phyloP scores from a whole-genome alignment of 495 filamentous ascomycete genomes.

The Astrothelium macrocarpum region DNA sequence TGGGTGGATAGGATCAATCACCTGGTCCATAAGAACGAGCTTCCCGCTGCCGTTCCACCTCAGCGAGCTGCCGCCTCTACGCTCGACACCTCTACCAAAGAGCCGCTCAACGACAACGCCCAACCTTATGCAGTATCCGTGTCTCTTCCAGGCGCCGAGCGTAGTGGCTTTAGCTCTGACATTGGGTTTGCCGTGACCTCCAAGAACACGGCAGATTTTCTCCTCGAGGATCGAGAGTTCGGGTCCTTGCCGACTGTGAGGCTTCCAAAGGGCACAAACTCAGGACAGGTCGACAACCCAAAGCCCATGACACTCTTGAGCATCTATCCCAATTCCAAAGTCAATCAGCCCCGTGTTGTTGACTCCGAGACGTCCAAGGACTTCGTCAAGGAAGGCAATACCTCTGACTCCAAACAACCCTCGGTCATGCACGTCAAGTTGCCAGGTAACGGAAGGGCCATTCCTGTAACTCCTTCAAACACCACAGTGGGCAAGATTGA shows the following conservation, averaged over 20 bases:
- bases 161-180: slow-evolving; percentile 17
- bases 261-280: slow-evolving; percentile 15
- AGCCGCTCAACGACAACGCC: slow-evolving; percentile 19
- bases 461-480: neutral
- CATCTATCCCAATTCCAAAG: slow-evolving; percentile 2
- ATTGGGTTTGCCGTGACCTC: slow-evolving; percentile 25
- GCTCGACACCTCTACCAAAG: slow-evolving; percentile 11
- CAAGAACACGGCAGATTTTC: slow-evolving; percentile 24
- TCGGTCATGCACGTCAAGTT: neutral
- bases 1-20: slow-evolving; percentile 25
- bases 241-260: slow-evolving; percentile 28
- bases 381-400: slow-evolving; percentile 33
- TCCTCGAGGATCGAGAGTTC: slow-evolving; percentile 35
- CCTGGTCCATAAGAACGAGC: slow-evolving; percentile 19
- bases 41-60: slow-evolving; percentile 21
- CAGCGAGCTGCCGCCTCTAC: slow-evolving; percentile 14
- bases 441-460: neutral
- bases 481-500: neutral
- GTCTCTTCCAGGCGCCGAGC: slow-evolving; percentile 22
- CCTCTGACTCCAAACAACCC: neutral
- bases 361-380: slow-evolving; percentile 9
- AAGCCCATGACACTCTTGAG: slow-evolving; percentile 7
- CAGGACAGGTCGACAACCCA: neutral
- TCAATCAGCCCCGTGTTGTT: slow-evolving; percentile 2
- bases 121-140: slow-evolving; percentile 23